A percentile compares a stretch with the other conserved stretches of the same genome.
phyloP scores from a whole-genome alignment of 768 basidiomycete species.

The Glaciozyma martinii region DNA sequence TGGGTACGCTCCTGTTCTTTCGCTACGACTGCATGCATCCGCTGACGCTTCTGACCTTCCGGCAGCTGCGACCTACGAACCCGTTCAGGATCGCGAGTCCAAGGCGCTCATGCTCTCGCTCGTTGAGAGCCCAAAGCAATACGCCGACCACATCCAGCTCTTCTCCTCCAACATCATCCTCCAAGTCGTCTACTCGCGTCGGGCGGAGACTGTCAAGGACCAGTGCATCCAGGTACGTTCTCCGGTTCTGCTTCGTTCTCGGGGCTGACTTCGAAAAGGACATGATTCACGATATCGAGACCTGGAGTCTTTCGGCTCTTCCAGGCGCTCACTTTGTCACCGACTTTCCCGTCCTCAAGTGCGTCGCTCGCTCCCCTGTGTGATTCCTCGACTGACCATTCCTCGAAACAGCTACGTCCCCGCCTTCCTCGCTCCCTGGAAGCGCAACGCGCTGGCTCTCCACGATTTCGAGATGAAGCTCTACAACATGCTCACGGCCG shows the following conservation, averaged over 20 bases:
- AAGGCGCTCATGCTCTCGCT: neutral
- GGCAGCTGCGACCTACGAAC: conserved; percentile 3
- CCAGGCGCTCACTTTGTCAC: conserved; percentile 7
- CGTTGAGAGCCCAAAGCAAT: neutral
- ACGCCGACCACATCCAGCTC: neutral
- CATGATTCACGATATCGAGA: neutral
- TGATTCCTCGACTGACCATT: neutral
- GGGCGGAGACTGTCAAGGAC: neutral
- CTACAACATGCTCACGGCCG: neutral
- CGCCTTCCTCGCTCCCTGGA: conserved; percentile 14
- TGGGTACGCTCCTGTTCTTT: neutral
- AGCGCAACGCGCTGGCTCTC: conserved; percentile 1
- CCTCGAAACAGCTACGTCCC: neutral
- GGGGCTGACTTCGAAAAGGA: neutral
- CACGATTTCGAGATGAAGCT: conserved; percentile 3
- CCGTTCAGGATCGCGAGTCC: neutral
- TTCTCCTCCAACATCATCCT: conserved; percentile 1
- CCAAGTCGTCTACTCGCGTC: neutral
- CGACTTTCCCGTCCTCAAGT: conserved; percentile 7
- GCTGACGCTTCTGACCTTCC: neutral
- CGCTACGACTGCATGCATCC: neutral
- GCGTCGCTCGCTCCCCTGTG: neutral
- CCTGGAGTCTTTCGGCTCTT: neutral
- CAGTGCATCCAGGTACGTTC: neutral
- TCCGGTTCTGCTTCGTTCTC: too few relatives aligned